phyloP scores from a whole-genome alignment of 352 stramenopile species.

The Phytophthora citrophthora region DNA sequence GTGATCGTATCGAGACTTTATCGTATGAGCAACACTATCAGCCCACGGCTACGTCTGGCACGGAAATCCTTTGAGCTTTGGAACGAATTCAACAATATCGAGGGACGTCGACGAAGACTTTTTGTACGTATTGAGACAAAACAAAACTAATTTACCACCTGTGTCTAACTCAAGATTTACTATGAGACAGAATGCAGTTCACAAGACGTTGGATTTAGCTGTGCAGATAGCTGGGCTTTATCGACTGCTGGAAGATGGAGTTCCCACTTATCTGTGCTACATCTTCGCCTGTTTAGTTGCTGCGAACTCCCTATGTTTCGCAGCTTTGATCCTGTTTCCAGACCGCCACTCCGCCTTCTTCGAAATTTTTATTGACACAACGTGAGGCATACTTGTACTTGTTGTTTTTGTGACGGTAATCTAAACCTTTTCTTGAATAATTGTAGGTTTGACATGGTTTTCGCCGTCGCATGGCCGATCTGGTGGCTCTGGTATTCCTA shows the following conservation, averaged over 20 bases:
- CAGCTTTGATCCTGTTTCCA: constrained; percentile 13
- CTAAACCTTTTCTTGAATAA: background rate
- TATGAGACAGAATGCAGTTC: constrained; percentile 22
- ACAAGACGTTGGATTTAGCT: constrained; percentile 18
- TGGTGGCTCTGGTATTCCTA: constrained; percentile 22
- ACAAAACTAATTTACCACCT: no score
- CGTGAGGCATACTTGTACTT: constrained; percentile 1
- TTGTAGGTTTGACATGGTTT: constrained; percentile 16
- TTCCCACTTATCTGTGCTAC: constrained; percentile 18
- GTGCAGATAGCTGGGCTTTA: constrained; percentile 16
- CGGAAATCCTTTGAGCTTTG: constrained; percentile 11
- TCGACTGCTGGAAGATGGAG: constrained; percentile 20
- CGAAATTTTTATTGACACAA: constrained; percentile 21
- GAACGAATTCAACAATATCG: constrained; percentile 19
- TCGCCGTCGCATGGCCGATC: constrained; percentile 12
- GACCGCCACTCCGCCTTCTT: constrained; percentile 17
- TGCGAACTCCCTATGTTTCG: constrained; percentile 18
- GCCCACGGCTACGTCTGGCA: background rate
- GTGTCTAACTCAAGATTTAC: no score
- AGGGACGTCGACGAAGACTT: constrained; percentile 18
- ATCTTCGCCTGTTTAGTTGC: constrained; percentile 12
- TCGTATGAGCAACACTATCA: background rate
- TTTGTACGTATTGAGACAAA: constrained; percentile 6
- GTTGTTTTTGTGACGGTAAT: background rate
- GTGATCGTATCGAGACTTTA: background rate